Percentiles rank a stretch among this genome's conserved stretches.
Evolutionary conservation across 176 grass and related monocot species (phyloP).

Genomic region (Triticum dicoccoides): DNA sequence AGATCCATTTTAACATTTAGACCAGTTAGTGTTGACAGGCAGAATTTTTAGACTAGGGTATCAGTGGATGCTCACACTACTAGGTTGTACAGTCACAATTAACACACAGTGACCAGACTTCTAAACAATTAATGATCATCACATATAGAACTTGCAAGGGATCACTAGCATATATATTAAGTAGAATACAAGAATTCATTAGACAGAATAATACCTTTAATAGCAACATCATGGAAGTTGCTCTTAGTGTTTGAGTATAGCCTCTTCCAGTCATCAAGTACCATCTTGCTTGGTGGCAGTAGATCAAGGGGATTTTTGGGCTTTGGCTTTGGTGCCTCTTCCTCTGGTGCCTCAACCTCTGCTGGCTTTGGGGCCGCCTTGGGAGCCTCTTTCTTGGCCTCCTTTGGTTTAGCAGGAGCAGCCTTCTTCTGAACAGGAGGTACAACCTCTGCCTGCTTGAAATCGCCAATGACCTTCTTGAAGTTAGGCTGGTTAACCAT

Average conservation of each 20-base stretch:
- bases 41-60: too few species aligned
- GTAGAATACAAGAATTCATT: background rate
- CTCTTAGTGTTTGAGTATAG: constrained; percentile 98
- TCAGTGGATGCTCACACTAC: too few species aligned
- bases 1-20: too few species aligned
- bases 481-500: constrained; percentile 82
- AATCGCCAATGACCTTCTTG: constrained; percentile 60
- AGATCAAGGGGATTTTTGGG: constrained; percentile 87
- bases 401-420: constrained; percentile 58
- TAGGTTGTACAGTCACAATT: too few species aligned
- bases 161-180: background rate
- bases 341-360: constrained; percentile 43
- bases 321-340: constrained; percentile 95
- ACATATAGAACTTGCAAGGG: too few species aligned
- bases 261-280: constrained; percentile 99
- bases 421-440: constrained; percentile 51
- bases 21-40: too few species aligned
- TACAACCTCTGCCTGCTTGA: constrained; percentile 62
- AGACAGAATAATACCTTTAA: constrained; percentile 70
- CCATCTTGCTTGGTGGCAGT: constrained; percentile 90
- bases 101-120: too few species aligned
- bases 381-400: constrained; percentile 55
- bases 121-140: too few species aligned
- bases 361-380: constrained; percentile 72
- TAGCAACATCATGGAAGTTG: constrained; percentile 87